Conservation (phyloP, 1,284 basidiomycete species). For the Leccinum fallax region DNA sequence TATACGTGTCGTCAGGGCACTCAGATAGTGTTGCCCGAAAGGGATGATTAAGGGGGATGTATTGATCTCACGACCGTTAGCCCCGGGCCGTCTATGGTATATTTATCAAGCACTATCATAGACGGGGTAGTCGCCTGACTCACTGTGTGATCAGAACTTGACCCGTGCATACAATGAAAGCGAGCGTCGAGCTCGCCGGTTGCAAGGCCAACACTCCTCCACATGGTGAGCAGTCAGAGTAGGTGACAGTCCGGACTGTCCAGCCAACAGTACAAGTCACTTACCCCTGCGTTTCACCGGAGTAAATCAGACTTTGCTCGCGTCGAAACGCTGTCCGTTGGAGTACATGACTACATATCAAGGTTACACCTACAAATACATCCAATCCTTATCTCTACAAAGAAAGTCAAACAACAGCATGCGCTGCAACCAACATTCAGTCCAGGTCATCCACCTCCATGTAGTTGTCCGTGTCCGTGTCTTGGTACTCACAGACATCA, state of each 20-base stretch:
- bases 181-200: background rate
- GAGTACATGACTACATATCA: slow-evolving; percentile 5
- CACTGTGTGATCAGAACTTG: background rate
- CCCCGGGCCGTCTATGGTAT: no score
- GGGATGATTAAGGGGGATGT: no score
- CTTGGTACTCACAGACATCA: slow-evolving; percentile 48
- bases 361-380: slow-evolving; percentile 13
- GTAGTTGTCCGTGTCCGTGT: slow-evolving; percentile 58
- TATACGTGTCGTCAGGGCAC: background rate
- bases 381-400: background rate
- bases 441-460: slow-evolving; percentile 31
- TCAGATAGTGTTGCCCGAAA: no score
- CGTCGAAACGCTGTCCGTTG: background rate
- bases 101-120: background rate
- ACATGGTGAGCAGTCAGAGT: background rate
- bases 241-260: background rate
- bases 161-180: background rate
- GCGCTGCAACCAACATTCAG: slow-evolving; percentile 1
- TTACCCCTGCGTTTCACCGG: no score
- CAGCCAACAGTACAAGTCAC: background rate
- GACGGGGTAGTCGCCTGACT: background rate
- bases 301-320: no score
- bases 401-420: background rate
- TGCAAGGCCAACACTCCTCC: background rate
- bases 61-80: background rate